phyloP scores from a whole-genome alignment of 305 asterid species.

The Withania somnifera region DNA sequence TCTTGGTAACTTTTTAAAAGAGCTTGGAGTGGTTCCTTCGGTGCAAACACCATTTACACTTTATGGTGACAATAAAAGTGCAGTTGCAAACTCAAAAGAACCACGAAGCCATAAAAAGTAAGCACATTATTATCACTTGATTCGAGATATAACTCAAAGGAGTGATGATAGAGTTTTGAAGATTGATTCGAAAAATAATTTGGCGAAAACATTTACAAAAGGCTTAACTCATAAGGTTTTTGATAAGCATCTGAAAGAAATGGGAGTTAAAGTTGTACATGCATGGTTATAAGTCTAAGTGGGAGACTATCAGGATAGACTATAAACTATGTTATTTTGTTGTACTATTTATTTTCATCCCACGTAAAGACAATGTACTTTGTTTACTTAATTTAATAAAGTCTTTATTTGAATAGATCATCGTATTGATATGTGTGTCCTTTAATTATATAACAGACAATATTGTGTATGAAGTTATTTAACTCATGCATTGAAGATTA shows the following conservation, averaged over 20 bases:
- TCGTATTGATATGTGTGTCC: background rate
- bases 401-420: too few species aligned
- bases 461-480: background rate
- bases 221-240: background rate
- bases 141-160: background rate
- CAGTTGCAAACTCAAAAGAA: background rate
- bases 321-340: background rate
- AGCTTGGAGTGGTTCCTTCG: background rate
- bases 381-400: background rate
- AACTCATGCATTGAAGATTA: background rate
- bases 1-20: background rate
- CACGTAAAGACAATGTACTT: background rate
- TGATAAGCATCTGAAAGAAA: background rate
- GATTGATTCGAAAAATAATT: background rate
- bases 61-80: background rate
- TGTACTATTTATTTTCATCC: background rate
- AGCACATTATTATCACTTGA: background rate
- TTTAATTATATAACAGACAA: background rate
- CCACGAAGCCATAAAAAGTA: background rate
- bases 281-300: background rate
- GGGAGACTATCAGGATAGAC: background rate
- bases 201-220: background rate
- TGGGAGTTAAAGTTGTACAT: background rate
- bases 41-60: background rate
- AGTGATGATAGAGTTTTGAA: background rate